These are phyloP conservation scores for Mycena latifolia DNA, from an alignment of 768 basidiomycete species.

Conservation along the genomic window DNA sequence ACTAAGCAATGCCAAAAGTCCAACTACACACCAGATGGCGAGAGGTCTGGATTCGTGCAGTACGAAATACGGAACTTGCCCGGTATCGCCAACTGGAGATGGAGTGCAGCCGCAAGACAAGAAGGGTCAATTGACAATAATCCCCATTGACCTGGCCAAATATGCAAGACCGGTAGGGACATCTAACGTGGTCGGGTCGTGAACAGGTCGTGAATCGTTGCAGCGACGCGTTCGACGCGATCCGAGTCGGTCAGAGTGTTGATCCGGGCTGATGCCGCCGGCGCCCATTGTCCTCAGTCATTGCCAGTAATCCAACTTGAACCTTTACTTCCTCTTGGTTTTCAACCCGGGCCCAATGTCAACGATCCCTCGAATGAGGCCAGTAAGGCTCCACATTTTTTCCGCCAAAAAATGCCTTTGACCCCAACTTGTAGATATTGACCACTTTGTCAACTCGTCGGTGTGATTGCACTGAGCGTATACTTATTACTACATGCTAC, in stretches of 20 bases:
- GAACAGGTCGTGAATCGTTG: no score
- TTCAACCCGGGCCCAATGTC: no score
- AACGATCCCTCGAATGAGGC: no score
- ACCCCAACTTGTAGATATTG: no score
- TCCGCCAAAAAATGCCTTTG: no score
- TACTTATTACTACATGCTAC: conserved; percentile 9
- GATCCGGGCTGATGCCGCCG: no score
- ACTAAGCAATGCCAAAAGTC: background rate
- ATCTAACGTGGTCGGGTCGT: background rate
- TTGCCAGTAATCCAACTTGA: no score
- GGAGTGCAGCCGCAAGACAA: conserved; percentile 74
- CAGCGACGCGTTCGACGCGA: no score
- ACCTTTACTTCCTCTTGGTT: no score
- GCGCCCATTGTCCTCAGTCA: no score
- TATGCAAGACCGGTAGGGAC: conserved; percentile 55
- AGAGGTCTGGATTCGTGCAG: conserved; percentile 77
- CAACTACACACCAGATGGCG: conserved; percentile 71
- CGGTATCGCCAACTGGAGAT: conserved; percentile 76
- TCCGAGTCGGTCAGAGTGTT: no score
- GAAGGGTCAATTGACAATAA: conserved; percentile 76
- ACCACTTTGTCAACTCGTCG: background rate
- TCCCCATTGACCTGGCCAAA: conserved; percentile 79
- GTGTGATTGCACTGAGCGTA: background rate
- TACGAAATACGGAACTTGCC: conserved; percentile 74
- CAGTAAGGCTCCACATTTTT: no score